These are phyloP conservation scores for Mucor mucedo DNA, from an alignment of 371 early-diverging fungal genomes.

Conservation along the genomic window DNA sequence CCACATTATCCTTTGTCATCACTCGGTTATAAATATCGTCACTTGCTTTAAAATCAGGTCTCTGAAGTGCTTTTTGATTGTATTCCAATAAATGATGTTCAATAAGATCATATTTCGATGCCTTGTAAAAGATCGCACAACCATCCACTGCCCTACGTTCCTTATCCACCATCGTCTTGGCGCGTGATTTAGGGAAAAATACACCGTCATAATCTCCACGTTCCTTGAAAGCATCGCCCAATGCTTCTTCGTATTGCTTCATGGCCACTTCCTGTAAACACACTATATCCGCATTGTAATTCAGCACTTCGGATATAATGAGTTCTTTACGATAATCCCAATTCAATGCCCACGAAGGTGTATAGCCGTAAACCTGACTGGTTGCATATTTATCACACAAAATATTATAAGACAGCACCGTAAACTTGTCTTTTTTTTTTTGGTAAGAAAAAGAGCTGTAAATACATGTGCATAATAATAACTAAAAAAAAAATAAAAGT, in stretches of 20 bases:
- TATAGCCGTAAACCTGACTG: constrained; percentile 87
- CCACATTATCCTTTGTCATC: constrained; percentile 97
- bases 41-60: constrained; percentile 86
- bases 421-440: constrained; percentile 63
- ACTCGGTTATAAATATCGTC: constrained; percentile 94
- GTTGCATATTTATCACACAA: constrained; percentile 92
- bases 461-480: no score
- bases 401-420: constrained; percentile 94
- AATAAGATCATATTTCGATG: constrained; percentile 75
- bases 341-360: constrained; percentile 94
- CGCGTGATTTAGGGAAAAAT: constrained; percentile 94
- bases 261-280: constrained; percentile 96
- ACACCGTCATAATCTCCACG: constrained; percentile 88
- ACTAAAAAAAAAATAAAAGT: no score
- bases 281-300: constrained; percentile 93
- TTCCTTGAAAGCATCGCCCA: constrained; percentile 73
- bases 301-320: constrained; percentile 88
- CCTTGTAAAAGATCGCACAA: constrained; percentile 96
- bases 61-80: constrained; percentile 86
- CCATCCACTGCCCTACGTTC: constrained; percentile 94
- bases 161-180: constrained; percentile 88
- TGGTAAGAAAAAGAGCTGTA: no score
- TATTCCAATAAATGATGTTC: constrained; percentile 90
- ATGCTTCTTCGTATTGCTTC: constrained; percentile 82
- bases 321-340: constrained; percentile 95